Conservation (phyloP, 139 green algal genomes). For the Picocystis salinarum region DNA sequence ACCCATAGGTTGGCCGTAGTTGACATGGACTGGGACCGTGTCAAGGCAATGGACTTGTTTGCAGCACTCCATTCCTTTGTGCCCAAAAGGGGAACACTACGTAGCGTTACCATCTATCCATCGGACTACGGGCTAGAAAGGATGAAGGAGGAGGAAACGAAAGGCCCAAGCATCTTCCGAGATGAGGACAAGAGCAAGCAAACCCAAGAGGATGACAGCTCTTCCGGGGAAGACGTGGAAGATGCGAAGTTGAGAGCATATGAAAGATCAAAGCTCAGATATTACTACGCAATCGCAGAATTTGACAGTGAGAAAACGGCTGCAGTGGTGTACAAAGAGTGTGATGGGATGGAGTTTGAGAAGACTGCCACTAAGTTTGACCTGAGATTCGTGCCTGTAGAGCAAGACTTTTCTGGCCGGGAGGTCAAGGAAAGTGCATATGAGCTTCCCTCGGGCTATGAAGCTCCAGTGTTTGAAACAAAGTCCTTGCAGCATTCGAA, state of each 20-base stretch:
- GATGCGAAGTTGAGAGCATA: conserved; percentile 49
- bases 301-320: conserved; percentile 49
- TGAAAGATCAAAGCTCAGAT: conserved; percentile 61
- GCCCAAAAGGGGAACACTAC: conserved; percentile 21
- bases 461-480: conserved; percentile 38
- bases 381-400: conserved; percentile 78
- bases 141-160: conserved; percentile 61
- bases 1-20: conserved; percentile 48
- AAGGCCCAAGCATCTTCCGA: conserved; percentile 29
- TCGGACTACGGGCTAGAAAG: conserved; percentile 75
- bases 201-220: conserved; percentile 5
- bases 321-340: conserved; percentile 55
- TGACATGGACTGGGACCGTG: conserved; percentile 74
- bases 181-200: not conserved
- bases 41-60: conserved; percentile 63
- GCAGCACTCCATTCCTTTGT: conserved; percentile 61
- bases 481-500: conserved; percentile 71
- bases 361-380: conserved; percentile 57
- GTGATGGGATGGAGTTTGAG: conserved; percentile 79
- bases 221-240: conserved; percentile 24
- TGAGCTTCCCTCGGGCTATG: conserved; percentile 49
- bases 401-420: conserved; percentile 8
- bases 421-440: conserved; percentile 36
- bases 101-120: conserved; percentile 69
- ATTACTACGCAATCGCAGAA: conserved; percentile 61